Base-by-base conservation (phyloP, 768 basidiomycete genomes). In the Psilocybe azurescens region DNA sequence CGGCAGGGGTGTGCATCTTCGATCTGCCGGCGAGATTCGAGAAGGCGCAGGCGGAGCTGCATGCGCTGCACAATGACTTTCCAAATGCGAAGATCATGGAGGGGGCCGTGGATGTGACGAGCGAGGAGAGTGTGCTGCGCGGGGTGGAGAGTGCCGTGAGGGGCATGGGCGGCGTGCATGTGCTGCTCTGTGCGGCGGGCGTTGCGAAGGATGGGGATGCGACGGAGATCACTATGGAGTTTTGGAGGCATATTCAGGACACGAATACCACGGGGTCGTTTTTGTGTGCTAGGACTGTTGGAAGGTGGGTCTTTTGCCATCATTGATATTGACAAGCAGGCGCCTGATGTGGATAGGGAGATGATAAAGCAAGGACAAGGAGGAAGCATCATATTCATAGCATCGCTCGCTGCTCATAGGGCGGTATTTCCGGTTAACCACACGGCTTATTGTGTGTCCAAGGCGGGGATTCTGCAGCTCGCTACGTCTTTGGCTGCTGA, bases 251-350 rank as follows among this genome's bases (percentile, higher is more conserved):
- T 29, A 73, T 79, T 5, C 56, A 81, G 28, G 79, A 82, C 49
- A 68, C 79, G 46, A 83, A 81, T 56, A 75, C 75, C 16, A 83
- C 77, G 5, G 82, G 81, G 18, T 79, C 78, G 50, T 81, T 77
- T 78, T 60, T 81, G 53, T 81, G 80, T 58, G 79, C 80, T 8
- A 76, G 80, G 59, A 73, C 78, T 0, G 78, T 75, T 32, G 76
- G 74, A 53, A 78, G 71, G 81, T 78, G 52, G 53, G 68, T 57
- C 29, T 20, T 39, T 56, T 24, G 24, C 2, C 2, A 24, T 24
- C 24, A 24, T 24, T 24, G 24, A 24, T 24, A 24, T 24, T 0
- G 24, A 24, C 24, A 24, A 24, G 24, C 24, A 24, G 24, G 24
- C 0, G 24, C 24, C 24, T 24, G 24, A 24, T 24, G 24, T 24